These are phyloP conservation scores for Suhomyces kunorum DNA, from an alignment of 1,139 yeast genomes.

Conservation along the genomic window DNA sequence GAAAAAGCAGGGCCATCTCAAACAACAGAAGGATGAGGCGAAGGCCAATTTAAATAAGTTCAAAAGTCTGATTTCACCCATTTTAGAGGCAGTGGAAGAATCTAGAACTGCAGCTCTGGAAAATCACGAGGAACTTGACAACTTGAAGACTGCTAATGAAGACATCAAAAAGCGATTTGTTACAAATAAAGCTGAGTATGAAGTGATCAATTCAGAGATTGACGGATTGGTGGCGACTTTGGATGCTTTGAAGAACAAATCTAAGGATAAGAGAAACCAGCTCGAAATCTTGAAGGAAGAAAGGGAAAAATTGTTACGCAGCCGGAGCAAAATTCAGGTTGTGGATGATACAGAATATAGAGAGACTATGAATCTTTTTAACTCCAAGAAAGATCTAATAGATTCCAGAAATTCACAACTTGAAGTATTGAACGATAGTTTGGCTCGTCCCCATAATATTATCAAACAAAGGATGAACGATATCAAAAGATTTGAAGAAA, in stretches of 20 bases:
- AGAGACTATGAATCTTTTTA: constrained; percentile 16
- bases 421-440: constrained; percentile 11
- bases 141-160: constrained; percentile 6
- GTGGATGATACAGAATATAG: constrained; percentile 23
- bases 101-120: constrained; percentile 12
- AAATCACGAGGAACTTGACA: constrained; percentile 12
- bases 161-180: constrained; percentile 9
- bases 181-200: constrained; percentile 18
- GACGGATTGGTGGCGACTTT: constrained; percentile 22
- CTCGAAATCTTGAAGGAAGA: constrained; percentile 23
- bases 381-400: constrained; percentile 15
- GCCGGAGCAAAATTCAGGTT: constrained; percentile 16
- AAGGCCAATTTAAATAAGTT: constrained; percentile 35
- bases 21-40: constrained; percentile 44
- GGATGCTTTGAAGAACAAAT: constrained; percentile 20
- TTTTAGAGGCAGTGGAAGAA: constrained; percentile 9
- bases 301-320: constrained; percentile 17
- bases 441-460: constrained; percentile 12
- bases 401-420: constrained; percentile 13
- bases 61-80: constrained; percentile 11
- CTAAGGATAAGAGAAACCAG: constrained; percentile 27
- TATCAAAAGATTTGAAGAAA: constrained; percentile 21
- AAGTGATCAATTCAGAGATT: constrained; percentile 22
- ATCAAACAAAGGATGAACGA: constrained; percentile 11
- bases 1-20: constrained; percentile 40